phyloP scores from a whole-genome alignment of 164 flowering plant species.

The Piper betle region DNA sequence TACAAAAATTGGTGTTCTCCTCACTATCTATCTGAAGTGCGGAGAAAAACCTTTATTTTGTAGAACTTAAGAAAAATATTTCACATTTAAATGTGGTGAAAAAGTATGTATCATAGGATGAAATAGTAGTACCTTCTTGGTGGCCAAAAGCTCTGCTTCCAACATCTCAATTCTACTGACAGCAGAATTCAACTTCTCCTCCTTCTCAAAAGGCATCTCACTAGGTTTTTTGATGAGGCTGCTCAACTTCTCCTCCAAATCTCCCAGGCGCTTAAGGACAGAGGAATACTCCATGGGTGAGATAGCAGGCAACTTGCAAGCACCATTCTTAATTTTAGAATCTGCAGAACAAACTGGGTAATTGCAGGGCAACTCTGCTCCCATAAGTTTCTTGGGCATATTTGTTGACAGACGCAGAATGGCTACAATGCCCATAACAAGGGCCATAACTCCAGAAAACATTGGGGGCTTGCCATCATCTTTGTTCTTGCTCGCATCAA shows the following conservation, averaged over 20 bases:
- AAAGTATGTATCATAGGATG: not conserved
- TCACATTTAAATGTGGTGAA: too few relatives aligned
- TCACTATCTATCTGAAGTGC: not conserved
- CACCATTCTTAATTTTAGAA: not conserved
- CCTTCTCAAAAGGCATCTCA: slow-evolving; percentile 91
- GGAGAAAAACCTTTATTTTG: not conserved
- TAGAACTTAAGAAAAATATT: too few relatives aligned
- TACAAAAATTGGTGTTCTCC: too few relatives aligned
- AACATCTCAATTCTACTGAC: slow-evolving; percentile 84
- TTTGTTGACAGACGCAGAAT: slow-evolving; percentile 27
- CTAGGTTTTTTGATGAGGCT: slow-evolving; percentile 57
- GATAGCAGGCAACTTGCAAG: not conserved
- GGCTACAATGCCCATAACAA: slow-evolving; percentile 44
- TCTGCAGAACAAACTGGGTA: not conserved
- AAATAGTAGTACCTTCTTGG: slow-evolving; percentile 45
- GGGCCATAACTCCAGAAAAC: slow-evolving; percentile 34
- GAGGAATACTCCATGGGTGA: slow-evolving; percentile 11
- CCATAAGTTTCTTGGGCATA: slow-evolving; percentile 35
- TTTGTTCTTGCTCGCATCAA: not conserved
- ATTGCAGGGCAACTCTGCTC: slow-evolving; percentile 12
- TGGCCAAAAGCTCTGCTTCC: slow-evolving; percentile 86
- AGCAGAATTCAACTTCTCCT: slow-evolving; percentile 84
- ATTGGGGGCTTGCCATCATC: slow-evolving; percentile 10
- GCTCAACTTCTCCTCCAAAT: slow-evolving; percentile 70
- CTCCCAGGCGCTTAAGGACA: slow-evolving; percentile 55